Evolutionary conservation across 106 monocot species (phyloP).

Genomic region (Dendrobium huoshanense): DNA sequence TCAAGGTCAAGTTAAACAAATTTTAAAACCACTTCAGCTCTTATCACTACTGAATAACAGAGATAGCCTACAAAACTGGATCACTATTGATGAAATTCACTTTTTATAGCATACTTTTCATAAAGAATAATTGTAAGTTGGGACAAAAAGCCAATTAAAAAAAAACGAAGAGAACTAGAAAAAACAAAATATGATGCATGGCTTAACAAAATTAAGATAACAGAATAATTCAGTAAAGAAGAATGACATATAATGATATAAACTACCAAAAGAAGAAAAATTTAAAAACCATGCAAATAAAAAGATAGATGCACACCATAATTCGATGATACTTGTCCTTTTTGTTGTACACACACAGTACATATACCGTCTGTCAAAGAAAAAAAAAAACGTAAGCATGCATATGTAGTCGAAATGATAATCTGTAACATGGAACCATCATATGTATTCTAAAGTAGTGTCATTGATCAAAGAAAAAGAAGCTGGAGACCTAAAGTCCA

Average conservation of each 20-base stretch:
- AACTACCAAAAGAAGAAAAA: not conserved
- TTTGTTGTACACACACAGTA: constrained; percentile 84
- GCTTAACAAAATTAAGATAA: not conserved
- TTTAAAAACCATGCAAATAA: not conserved
- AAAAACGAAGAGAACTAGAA: not conserved
- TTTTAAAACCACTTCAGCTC: not conserved
- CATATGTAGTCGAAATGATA: too few species aligned
- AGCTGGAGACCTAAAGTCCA: not conserved
- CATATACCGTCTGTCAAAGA: constrained; percentile 63
- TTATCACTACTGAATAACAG: not conserved
- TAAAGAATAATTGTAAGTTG: not conserved
- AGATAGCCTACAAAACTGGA: not conserved
- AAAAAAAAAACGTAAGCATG: constrained; percentile 1
- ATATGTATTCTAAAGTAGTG: not conserved
- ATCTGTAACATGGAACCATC: not conserved
- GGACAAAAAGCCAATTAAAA: not conserved
- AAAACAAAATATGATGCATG: not conserved
- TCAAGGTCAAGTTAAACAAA: not conserved
- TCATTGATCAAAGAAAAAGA: not conserved
- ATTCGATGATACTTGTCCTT: constrained; percentile 77
- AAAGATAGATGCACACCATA: constrained; percentile 41
- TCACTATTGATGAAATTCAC: not conserved
- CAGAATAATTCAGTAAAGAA: not conserved
- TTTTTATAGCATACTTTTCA: not conserved
- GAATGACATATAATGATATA: not conserved